Base-by-base conservation (phyloP, 768 basidiomycete species). In the Boletus rufocinnamomeus region DNA sequence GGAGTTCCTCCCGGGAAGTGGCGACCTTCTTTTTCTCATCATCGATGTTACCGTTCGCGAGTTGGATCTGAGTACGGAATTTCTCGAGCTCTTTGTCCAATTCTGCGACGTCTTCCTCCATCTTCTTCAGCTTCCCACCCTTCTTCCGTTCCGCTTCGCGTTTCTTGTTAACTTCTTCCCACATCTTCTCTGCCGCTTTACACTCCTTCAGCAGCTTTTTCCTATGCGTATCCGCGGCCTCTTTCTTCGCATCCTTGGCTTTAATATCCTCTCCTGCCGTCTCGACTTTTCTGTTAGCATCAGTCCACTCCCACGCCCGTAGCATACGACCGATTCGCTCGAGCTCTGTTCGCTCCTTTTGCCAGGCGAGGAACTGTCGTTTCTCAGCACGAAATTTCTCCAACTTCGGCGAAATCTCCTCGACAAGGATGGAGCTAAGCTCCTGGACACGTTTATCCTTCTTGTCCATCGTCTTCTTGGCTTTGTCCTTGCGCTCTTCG, bases 401-500 rank as follows among this genome's bases (percentile, higher is more conserved):
- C 44, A 98, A 79, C 70, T 98, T 98, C 1, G 97, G 96, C 0
- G 85, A 88, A 68, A 98, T 97, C 74, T 98, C 97, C 72, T 98
- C 95, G 0, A 76, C 73, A 27, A 98, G 83, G 21, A 92, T 79
- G 2, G 84, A 79, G 17, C 83, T 88, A 68, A 97, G 87, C 74
- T 98, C 95, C 57, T 91, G 86, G 16, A 98, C 89, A 59, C 90
- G 88, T 75, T 96, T 98, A 63, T 98, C 93, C 77, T 98, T 98
- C 82, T 96, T 98, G 27, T 82, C 82, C 89, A 99, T 99, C 0
- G 93, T 97, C 74, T 91, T 93, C 69, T 88, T 84, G 8, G 96
- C 95, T 72, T 97, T 97, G 71, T 97, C 95, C 70, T 98, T 99
- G 19, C 92, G 85, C 54, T 98, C 96, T 72, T 99, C 97, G 67